A percentile compares a stretch with the other conserved stretches of the same genome.
Conservation (phyloP, 805 yeast species). For the Debaryomyces castellii region DNA sequence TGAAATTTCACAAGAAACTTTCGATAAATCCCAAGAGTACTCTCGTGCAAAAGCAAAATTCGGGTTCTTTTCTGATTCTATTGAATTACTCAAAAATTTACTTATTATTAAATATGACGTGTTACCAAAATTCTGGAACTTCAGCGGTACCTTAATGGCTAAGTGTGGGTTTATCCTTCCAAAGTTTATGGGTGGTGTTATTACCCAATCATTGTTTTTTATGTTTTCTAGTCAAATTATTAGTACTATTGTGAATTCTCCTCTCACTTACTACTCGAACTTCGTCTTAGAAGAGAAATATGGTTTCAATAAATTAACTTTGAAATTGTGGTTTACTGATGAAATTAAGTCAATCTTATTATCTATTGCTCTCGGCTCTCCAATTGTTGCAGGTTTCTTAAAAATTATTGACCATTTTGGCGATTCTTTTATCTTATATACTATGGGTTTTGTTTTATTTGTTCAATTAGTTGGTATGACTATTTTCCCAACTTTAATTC, state of each 20-base stretch:
- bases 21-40: conserved; percentile 2
- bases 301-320: conserved; percentile 89
- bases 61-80: conserved; percentile 53
- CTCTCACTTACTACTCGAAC: conserved; percentile 70
- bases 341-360: conserved; percentile 59
- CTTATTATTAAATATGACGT: conserved; percentile 59
- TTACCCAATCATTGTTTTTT: conserved; percentile 66
- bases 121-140: conserved; percentile 37
- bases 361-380: conserved; percentile 61
- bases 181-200: conserved; percentile 49
- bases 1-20: conserved; percentile 1
- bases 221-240: conserved; percentile 55
- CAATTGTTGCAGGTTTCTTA: conserved; percentile 71
- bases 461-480: conserved; percentile 76
- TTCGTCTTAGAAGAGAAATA: conserved; percentile 89
- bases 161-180: conserved; percentile 37
- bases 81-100: conserved; percentile 55
- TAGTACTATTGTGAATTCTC: conserved; percentile 58
- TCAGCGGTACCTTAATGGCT: conserved; percentile 64
- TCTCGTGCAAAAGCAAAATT: conserved; percentile 69
- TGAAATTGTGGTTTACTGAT: conserved; percentile 71
- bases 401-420: conserved; percentile 81
- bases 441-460: conserved; percentile 66
- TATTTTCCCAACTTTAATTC: conserved; percentile 79
- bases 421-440: conserved; percentile 75